Conservation (phyloP, 352 stramenopile genomes). For the Plasmopara muralis region DNA sequence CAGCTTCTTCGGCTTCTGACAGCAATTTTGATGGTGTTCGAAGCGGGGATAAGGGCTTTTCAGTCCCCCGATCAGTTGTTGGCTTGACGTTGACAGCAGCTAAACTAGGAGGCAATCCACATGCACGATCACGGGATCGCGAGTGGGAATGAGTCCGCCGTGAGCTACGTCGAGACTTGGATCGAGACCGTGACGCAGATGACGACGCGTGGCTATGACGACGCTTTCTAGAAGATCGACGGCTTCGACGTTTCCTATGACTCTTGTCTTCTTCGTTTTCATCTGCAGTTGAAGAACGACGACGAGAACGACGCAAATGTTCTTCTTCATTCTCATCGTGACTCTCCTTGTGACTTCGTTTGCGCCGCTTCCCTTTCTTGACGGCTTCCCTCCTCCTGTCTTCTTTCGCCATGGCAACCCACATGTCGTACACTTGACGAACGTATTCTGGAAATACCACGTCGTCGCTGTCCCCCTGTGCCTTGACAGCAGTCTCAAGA, state of each 20-base stretch:
- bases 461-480: slow-evolving; percentile 15
- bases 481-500: slow-evolving; percentile 23
- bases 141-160: slow-evolving; percentile 18
- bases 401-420: slow-evolving; percentile 32
- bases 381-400: slow-evolving; percentile 18
- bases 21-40: slow-evolving; percentile 16
- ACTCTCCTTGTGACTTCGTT: slow-evolving; percentile 23
- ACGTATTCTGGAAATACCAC: slow-evolving; percentile 32
- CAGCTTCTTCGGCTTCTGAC: slow-evolving; percentile 42
- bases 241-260: slow-evolving; percentile 21
- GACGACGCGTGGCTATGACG: slow-evolving; percentile 18
- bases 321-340: slow-evolving; percentile 18
- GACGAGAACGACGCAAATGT: slow-evolving; percentile 26
- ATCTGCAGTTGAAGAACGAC: slow-evolving; percentile 17
- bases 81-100: slow-evolving; percentile 9
- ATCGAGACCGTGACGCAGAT: slow-evolving; percentile 36
- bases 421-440: slow-evolving; percentile 38
- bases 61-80: slow-evolving; percentile 3
- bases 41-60: slow-evolving; percentile 12
- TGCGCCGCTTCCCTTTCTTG: slow-evolving; percentile 20
- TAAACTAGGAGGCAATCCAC: slow-evolving; percentile 19
- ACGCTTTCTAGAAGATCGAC: slow-evolving; percentile 22
- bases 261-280: slow-evolving; percentile 25
- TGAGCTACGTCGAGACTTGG: slow-evolving; percentile 17
- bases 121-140: slow-evolving; percentile 15